Evolutionary conservation across 2,329 filamentous ascomycete genomes (phyloP).

Genomic region (Achaetomium macrosporum): DNA sequence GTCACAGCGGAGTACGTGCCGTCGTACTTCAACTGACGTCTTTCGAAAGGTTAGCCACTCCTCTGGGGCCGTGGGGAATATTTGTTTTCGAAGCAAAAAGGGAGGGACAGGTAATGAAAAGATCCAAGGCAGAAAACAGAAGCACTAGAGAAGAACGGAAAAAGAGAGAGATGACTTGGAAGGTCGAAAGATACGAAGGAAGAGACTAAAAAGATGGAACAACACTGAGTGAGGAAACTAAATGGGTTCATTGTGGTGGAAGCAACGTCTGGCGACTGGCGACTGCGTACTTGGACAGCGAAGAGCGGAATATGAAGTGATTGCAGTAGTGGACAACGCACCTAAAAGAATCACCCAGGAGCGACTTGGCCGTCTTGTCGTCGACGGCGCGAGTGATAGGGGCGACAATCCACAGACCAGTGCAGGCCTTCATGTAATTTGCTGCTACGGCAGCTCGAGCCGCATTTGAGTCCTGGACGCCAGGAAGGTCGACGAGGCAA

Average conservation of each 20-base stretch:
- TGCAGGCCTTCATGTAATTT: slow-evolving; percentile 55
- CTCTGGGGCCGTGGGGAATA: neutral
- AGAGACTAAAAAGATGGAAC: no score
- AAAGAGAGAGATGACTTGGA: no score
- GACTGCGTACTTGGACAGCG: neutral
- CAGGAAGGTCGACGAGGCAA: slow-evolving; percentile 46
- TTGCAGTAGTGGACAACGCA: neutral
- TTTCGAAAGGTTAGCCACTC: neutral
- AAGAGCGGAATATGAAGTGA: neutral
- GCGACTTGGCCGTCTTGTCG: slow-evolving; percentile 50
- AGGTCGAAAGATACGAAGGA: no score
- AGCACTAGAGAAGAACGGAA: no score
- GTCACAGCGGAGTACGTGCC: slow-evolving; percentile 48
- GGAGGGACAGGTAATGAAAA: neutral
- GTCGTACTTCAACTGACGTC: slow-evolving; percentile 53
- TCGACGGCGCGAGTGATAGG: slow-evolving; percentile 56
- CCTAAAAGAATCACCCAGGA: slow-evolving; percentile 53
- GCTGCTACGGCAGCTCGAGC: slow-evolving; percentile 46
- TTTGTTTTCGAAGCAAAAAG: no score
- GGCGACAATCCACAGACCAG: slow-evolving; percentile 56
- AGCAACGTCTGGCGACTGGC: no score
- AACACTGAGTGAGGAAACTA: no score
- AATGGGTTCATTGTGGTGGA: no score
- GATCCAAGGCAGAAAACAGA: neutral
- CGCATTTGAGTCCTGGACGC: slow-evolving; percentile 55